Base-by-base conservation (phyloP, 495 filamentous ascomycete genomes). In the Pyrenula aspistea region DNA sequence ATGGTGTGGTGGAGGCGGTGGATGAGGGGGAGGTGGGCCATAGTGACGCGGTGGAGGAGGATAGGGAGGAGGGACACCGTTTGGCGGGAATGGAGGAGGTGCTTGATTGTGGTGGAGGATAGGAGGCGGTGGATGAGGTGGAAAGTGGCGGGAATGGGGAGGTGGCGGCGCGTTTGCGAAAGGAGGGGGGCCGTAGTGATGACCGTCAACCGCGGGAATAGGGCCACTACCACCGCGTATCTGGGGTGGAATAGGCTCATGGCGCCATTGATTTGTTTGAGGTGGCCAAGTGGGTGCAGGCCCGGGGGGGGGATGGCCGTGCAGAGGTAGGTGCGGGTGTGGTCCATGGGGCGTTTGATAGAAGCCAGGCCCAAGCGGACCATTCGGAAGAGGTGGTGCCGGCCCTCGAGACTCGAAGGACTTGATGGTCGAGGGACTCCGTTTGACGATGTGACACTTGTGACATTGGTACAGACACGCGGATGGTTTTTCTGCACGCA, bases 361-460 rank as follows among this genome's bases (percentile, higher is more conserved):
- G 62, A 36, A 67, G 50, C 8, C 22, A 21, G 8, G 8, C 50
- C 22, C 63, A 55, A 71, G 63, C 2, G 69, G 62, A 19, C 12
- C 19, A 24, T 68, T 67, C 19, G 65, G 68, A 24, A 65, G 58
- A 12, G 65, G 51, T 54, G 73, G 74, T 3, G 66, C 67, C 21
- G 73, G 70, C 11, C 66, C 67, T 12, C 65, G 64, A 20, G 74
- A 63, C 51, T 76, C 71, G 1, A 66, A 59, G 48, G 69, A 66
- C 19, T 67, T 62, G 54, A 69, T 68, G 10, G 71, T 60, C 2
- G 64, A 57, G 21, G 62, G 36, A 25, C 49, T 56, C 22, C 65
- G 59, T 52, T 71, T 71, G 62, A 74, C 75, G 51, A 78, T 57
- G 60, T 78, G 73, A 56, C 77, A 80, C 57, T 78, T 79, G 61